Conservation (phyloP, 2,329 filamentous ascomycete genomes). For the Talaromyces amestolkiae region DNA sequence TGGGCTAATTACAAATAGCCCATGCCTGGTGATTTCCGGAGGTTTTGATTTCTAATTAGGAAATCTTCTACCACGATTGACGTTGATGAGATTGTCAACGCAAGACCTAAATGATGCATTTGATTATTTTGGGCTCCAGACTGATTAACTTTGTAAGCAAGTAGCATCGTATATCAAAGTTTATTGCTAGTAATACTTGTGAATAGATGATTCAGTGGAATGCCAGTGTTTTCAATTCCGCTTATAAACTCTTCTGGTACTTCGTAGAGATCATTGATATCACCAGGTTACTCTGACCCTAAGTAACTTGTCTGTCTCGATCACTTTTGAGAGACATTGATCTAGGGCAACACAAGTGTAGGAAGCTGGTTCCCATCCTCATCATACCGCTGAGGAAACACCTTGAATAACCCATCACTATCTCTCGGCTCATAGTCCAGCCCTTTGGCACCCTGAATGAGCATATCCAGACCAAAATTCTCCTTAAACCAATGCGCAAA, state of each 20-base stretch:
- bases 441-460: conserved; percentile 22
- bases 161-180: too few relatives aligned
- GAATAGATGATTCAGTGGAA: too few relatives aligned
- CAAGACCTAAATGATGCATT: too few relatives aligned
- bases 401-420: conserved; percentile 29
- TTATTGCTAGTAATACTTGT: too few relatives aligned
- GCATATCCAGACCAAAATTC: conserved; percentile 33
- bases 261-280: neutral
- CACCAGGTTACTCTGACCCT: neutral
- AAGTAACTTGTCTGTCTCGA: neutral
- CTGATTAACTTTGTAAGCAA: too few relatives aligned
- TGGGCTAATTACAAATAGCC: too few relatives aligned
- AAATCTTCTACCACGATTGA: too few relatives aligned
- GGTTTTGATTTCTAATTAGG: too few relatives aligned
- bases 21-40: too few relatives aligned
- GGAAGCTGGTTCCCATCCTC: conserved; percentile 31
- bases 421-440: conserved; percentile 42
- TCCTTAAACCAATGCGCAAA: conserved; percentile 42
- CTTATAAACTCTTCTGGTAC: neutral
- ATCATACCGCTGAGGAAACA: conserved; percentile 32
- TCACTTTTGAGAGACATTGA: neutral
- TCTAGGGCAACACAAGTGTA: conserved; percentile 23
- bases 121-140: too few relatives aligned
- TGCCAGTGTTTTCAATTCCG: neutral
- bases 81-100: too few relatives aligned